Evolutionary conservation across 805 yeast species (phyloP), one percentile per base, ranked within the genome.

Genomic region (Monosporozyma unispora): DNA sequence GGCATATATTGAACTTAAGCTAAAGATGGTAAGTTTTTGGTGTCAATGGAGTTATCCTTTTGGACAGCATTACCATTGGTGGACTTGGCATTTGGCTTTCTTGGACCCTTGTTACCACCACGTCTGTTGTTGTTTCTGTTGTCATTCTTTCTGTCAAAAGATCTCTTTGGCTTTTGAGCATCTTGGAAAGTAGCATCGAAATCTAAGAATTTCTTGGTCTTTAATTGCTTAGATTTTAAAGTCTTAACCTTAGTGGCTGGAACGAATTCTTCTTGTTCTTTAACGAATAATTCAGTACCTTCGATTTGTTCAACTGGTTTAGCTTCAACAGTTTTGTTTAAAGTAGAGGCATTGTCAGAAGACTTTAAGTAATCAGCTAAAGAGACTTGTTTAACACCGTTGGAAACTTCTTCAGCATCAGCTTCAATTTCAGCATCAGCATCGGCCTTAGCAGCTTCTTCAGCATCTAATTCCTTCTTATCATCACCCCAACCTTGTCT

Each of bases 401-500:
- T 68, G 59, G 69, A 75, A 45, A 64, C 57, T 44, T 60, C 68
- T 65, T 74, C 75, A 46, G 66, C 68, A 53, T 78, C 85, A 57
- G 78, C 85, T 55, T 48, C 55, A 31, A 63, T 58, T 71, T 81
- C 88, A 59, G 79, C 86, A 58, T 74, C 84, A 68, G 77, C 80
- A 76, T 82, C 87, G 67, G 74, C 76, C 64, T 75, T 62, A 56
- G 79, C 82, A 56, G 79, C 81, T 53, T 60, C 60, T 69, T 81
- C 87, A 57, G 76, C 84, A 58, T 76, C 84, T 65, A 73, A 76
- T 76, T 81, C 85, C 68, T 76, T 79, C 60, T 73, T 73, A 71
- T 83, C 80, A 67, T 82, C 87, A 67, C 96, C 95, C 91, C 96
- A 87, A 58, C 89, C 90, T 73, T 82, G 83, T 70, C 77, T 79